Conservation (phyloP, 805 yeast species). For the Metschnikowia vanudenii region DNA sequence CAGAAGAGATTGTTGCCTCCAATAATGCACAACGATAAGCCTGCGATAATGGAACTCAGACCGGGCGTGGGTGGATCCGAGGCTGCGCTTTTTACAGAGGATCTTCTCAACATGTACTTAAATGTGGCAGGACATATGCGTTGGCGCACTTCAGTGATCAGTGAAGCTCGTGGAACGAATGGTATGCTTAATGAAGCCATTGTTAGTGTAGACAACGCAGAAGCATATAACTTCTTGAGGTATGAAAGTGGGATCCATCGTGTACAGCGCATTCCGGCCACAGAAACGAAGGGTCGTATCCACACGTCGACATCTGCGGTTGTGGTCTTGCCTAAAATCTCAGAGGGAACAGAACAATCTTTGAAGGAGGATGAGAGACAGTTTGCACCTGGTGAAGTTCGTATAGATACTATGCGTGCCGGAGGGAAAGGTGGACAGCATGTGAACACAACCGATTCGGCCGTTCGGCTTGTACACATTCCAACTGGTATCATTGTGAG, state of each 20-base stretch:
- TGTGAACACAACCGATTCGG: conserved; percentile 95
- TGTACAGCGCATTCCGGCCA: conserved; percentile 90
- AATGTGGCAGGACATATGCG: conserved; percentile 60
- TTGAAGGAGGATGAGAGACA: conserved; percentile 56
- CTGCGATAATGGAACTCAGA: conserved; percentile 79
- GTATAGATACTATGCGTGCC: conserved; percentile 96
- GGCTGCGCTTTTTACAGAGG: conserved; percentile 82
- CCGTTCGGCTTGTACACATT: conserved; percentile 86
- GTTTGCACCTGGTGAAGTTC: conserved; percentile 81
- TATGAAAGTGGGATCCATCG: conserved; percentile 95
- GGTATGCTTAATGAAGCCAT: conserved; percentile 79
- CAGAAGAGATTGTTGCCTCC: conserved; percentile 68
- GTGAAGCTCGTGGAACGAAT: conserved; percentile 52
- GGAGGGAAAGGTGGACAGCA: conserved; percentile 98
- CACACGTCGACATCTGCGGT: conserved; percentile 98
- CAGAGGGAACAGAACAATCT: conserved; percentile 50
- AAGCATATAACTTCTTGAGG: conserved; percentile 69
- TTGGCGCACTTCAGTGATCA: conserved; percentile 67
- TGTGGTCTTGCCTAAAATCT: conserved; percentile 82
- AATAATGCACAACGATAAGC: conserved; percentile 69
- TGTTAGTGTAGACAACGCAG: conserved; percentile 64
- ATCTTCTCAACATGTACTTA: conserved; percentile 77
- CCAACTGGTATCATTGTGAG: conserved; percentile 88
- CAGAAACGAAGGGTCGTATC: conserved; percentile 90
- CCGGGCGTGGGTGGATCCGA: conserved; percentile 98